Percentiles rank a stretch among this genome's conserved stretches.
Evolutionary conservation across 1,284 basidiomycete species (phyloP).

Genomic region (Cryptococcus sp.): DNA sequence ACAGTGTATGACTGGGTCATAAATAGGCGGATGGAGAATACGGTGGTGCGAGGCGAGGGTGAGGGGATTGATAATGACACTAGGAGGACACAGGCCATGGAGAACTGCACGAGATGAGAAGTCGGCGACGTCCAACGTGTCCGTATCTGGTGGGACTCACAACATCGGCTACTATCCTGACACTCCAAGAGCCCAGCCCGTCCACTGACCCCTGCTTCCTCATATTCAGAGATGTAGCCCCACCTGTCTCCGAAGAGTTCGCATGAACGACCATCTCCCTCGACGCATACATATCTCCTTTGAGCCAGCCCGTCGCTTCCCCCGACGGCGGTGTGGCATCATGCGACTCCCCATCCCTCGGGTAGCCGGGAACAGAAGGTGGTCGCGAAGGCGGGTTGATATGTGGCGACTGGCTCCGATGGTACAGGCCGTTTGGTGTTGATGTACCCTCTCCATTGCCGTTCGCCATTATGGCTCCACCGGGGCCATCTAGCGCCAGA

Average conservation of each 20-base stretch:
- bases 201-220: conserved; percentile 45
- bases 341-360: background rate
- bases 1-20: conserved; percentile 39
- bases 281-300: conserved; percentile 37
- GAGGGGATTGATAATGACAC: conserved; percentile 33
- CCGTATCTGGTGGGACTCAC: conserved; percentile 18
- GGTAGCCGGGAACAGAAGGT: background rate
- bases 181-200: conserved; percentile 43
- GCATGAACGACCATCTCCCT: conserved; percentile 40
- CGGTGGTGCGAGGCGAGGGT: conserved; percentile 35
- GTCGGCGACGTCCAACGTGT: background rate
- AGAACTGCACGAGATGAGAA: conserved; percentile 23
- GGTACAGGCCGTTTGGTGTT: background rate
- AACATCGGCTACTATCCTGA: conserved; percentile 38
- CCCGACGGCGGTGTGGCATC: background rate
- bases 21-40: conserved; percentile 45
- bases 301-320: conserved; percentile 39
- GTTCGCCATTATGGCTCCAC: too few species aligned
- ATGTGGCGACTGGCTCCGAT: background rate
- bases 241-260: conserved; percentile 35
- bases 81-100: conserved; percentile 39
- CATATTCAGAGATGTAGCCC: conserved; percentile 34
- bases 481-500: background rate
- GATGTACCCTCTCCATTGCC: background rate
- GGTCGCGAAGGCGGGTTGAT: background rate